Conservation (phyloP, 331 rosid genomes). For the Telfairia occidentalis region DNA sequence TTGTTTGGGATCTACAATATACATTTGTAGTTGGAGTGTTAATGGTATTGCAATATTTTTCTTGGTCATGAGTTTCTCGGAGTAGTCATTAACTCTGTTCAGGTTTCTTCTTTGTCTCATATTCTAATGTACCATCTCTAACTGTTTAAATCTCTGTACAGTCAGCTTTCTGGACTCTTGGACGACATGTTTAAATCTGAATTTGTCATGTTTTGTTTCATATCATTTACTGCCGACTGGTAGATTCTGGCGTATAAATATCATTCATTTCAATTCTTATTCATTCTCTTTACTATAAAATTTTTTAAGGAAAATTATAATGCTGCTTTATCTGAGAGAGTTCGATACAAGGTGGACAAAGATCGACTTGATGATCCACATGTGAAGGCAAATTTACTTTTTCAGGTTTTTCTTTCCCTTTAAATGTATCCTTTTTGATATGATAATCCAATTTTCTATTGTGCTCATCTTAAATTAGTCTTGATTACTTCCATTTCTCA, state of each 20-base stretch:
- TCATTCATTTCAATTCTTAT: not conserved
- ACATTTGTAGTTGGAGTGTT: not conserved
- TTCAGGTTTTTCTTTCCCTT: constrained; percentile 57
- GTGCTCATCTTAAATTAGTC: constrained; percentile 1
- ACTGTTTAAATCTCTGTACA: not conserved
- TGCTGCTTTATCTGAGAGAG: constrained; percentile 63
- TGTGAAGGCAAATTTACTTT: constrained; percentile 76
- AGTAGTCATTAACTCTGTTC: not conserved
- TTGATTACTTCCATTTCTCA: not conserved
- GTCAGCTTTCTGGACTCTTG: not conserved
- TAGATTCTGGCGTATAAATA: not conserved
- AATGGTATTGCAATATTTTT: not conserved
- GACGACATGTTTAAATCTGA: not conserved
- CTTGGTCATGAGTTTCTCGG: not conserved
- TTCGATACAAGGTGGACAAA: constrained; percentile 69
- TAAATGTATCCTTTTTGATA: constrained; percentile 16
- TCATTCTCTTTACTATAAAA: not conserved
- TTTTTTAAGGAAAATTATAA: constrained; percentile 68
- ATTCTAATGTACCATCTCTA: not conserved
- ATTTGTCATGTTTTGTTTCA: not conserved
- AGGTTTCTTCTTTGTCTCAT: not conserved
- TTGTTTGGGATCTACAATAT: not conserved
- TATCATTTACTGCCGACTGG: not conserved
- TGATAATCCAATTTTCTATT: not conserved
- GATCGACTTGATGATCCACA: constrained; percentile 85